Evolutionary conservation across 129 eudicot genomes (phyloP), one percentile per base, ranked within the genome.

Genomic region (Kitagawia praeruptora): DNA sequence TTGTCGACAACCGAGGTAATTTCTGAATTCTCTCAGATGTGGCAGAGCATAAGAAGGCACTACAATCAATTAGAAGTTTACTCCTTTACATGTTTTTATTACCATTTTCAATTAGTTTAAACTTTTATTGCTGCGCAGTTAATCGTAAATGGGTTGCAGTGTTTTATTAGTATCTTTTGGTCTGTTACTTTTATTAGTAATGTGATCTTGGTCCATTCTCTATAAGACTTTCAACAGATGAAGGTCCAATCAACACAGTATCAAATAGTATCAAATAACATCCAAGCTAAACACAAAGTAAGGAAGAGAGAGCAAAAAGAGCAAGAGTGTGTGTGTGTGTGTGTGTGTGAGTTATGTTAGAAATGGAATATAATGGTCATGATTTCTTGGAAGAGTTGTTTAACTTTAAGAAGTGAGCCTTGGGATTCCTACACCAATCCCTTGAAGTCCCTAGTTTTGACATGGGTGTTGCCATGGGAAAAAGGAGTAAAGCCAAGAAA

Each of bases 211-310:
- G n/a, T 80, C 99, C 99, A 23, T 96, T 87, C 80, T 84, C 97
- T 8, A 88, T 96, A 73, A 97, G 97, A 44, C 86, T 96, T 83
- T 85, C 84, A 82, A 74, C 85, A 70, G 92, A 85, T 77, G 88
- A 89, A 78, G 89, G 87, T 38, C 87, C 88, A 25, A 82, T 83
- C 39, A 37, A 85, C 77, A 70, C 90, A 31, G 78, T 86, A 47
- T 83, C 93, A 47, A 90, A 83, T 79, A 90, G 88, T 12, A 85
- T n/a, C n/a, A n/a, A n/a, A n/a, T n/a, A 23, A 28, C 64, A 56
- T 56, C 66, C 4, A 38, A 31, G 45, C 16, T 5, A 9, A 31
- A 31, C 75, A 13, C 44, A 70, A 70, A 70, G 75, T 31, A 12
- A 67, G 31, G n/a, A 3, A 67, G 13, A 23, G 66, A 56, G 28